Conservation (phyloP, 2,329 filamentous ascomycete genomes). For the Trichoderma polysporum region DNA sequence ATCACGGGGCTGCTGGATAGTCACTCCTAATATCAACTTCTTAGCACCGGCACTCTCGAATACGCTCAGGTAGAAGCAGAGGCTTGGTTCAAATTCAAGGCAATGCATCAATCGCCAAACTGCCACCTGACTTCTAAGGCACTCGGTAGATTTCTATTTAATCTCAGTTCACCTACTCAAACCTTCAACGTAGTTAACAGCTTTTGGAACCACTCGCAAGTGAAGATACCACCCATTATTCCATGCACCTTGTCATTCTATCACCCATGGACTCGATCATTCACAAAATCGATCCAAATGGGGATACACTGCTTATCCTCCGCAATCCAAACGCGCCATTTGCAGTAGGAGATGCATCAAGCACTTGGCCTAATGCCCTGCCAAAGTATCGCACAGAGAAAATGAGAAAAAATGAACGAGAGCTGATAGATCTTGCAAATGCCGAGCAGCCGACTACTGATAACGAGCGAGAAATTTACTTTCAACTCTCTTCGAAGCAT, state of each 20-base stretch:
- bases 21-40: background rate
- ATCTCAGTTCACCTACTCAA: background rate
- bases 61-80: background rate
- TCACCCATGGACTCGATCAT: background rate
- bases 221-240: background rate
- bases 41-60: background rate
- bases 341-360: background rate
- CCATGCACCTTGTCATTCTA: background rate
- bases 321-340: slow-evolving; percentile 1
- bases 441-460: background rate
- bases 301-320: slow-evolving; percentile 13
- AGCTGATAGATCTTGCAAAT: background rate
- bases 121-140: background rate
- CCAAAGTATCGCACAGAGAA: background rate
- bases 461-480: background rate
- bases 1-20: too few relatives aligned
- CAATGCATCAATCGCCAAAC: too few relatives aligned
- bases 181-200: background rate
- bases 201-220: background rate
- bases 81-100: background rate
- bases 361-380: background rate
- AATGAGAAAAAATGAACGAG: background rate
- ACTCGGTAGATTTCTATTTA: background rate
- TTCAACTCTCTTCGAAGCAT: slow-evolving; percentile 36
- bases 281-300: slow-evolving; percentile 2